A percentile compares a stretch with the other conserved stretches of the same genome.
Conservation (phyloP, 2,329 filamentous ascomycete genomes). For the Sporothrix globosa region DNA sequence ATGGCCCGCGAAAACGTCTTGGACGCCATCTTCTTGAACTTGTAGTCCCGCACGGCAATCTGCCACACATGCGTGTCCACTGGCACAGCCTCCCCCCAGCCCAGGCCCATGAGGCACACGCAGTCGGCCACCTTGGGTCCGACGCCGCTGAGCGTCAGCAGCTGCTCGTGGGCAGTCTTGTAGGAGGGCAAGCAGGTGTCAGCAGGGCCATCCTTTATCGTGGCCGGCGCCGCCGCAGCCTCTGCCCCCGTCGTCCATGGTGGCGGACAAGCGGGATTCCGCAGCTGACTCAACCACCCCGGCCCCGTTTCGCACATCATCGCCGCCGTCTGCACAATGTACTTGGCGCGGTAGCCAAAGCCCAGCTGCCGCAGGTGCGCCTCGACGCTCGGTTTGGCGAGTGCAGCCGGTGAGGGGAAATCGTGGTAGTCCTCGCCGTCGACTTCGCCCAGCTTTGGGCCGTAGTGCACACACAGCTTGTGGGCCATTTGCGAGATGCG, state of each 20-base stretch:
- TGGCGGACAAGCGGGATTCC: constrained; percentile 72
- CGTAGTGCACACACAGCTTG: constrained; percentile 87
- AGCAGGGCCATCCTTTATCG: not conserved
- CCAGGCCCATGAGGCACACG: constrained; percentile 92
- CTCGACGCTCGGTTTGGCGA: constrained; percentile 78
- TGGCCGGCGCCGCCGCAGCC: not conserved
- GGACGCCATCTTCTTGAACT: constrained; percentile 65
- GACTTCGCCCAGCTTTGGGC: constrained; percentile 71
- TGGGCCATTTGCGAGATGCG: constrained; percentile 96
- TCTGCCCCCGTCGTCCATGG: constrained; percentile 46
- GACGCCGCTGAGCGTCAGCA: constrained; percentile 81
- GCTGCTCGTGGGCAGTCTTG: constrained; percentile 74
- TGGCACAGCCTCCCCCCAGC: constrained; percentile 93
- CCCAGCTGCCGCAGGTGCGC: constrained; percentile 77
- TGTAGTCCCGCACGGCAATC: constrained; percentile 95
- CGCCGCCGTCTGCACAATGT: constrained; percentile 82
- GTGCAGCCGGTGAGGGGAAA: constrained; percentile 46
- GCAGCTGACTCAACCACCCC: constrained; percentile 75
- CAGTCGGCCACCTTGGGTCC: constrained; percentile 97
- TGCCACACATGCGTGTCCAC: constrained; percentile 99
- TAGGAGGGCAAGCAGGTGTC: constrained; percentile 52
- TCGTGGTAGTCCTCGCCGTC: constrained; percentile 57
- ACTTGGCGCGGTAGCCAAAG: constrained; percentile 93
- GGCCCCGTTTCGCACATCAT: constrained; percentile 69
- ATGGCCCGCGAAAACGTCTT: constrained; percentile 86